Evolutionary conservation across 129 eudicot genomes (phyloP).

Genomic region (Sambucus nigra): DNA sequence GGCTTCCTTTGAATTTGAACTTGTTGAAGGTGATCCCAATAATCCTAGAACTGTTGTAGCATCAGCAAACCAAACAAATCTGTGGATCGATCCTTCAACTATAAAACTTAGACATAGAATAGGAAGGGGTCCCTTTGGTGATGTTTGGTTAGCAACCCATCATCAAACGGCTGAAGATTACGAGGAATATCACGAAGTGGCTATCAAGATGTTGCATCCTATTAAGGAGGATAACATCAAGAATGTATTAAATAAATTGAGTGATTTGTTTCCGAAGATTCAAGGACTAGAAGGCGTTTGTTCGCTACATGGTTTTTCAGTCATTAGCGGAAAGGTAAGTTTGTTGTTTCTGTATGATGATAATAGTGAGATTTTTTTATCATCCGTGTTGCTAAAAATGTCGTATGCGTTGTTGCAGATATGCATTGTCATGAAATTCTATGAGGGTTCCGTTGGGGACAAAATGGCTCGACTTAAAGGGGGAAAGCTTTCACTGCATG

Average conservation of each 20-base stretch:
- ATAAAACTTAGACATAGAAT: constrained; percentile 76
- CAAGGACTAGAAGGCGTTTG: constrained; percentile 56
- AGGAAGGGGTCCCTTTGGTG: constrained; percentile 91
- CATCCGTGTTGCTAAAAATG: constrained; percentile 6
- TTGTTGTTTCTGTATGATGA: not conserved
- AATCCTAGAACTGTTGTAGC: constrained; percentile 29
- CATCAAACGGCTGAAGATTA: constrained; percentile 55
- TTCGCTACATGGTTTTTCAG: constrained; percentile 60
- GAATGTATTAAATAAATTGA: constrained; percentile 48
- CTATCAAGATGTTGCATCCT: constrained; percentile 74
- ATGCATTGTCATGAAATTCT: constrained; percentile 86
- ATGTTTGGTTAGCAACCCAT: constrained; percentile 90
- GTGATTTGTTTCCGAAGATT: constrained; percentile 38
- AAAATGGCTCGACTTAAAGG: constrained; percentile 64
- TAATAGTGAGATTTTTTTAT: not conserved
- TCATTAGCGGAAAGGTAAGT: constrained; percentile 66
- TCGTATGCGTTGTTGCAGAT: constrained; percentile 29
- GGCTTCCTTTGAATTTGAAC: constrained; percentile 58
- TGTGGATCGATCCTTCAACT: constrained; percentile 73
- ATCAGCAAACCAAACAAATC: constrained; percentile 35
- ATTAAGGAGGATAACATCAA: constrained; percentile 60
- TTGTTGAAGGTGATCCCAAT: constrained; percentile 61
- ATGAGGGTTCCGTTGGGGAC: constrained; percentile 87
- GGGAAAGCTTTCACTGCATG: constrained; percentile 55
- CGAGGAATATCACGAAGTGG: constrained; percentile 81